phyloP scores from a whole-genome alignment of 441 rosid genomes.

The Geranium incanum region DNA sequence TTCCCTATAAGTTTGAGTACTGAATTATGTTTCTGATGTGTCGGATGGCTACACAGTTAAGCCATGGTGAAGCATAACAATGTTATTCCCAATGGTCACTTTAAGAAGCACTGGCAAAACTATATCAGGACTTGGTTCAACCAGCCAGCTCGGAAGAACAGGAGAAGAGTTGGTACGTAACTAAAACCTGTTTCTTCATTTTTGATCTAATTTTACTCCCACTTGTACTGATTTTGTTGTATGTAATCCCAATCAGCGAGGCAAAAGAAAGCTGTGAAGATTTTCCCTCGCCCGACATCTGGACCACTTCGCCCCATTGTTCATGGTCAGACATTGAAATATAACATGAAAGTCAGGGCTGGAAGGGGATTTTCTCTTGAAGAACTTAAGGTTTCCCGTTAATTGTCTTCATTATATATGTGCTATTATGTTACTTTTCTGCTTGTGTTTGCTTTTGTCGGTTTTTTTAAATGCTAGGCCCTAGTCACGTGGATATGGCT shows the following conservation, averaged over 20 bases:
- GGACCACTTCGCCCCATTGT: constrained; percentile 81
- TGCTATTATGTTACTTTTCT: neutral
- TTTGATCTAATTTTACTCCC: neutral
- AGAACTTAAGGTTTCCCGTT: constrained; percentile 57
- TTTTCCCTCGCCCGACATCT: constrained; percentile 74
- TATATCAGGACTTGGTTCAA: constrained; percentile 81
- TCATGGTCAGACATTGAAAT: constrained; percentile 76
- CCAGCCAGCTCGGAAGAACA: constrained; percentile 71
- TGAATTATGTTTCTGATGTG: neutral
- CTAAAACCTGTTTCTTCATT: neutral
- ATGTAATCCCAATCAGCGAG: constrained; percentile 39
- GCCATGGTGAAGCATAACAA: constrained; percentile 71
- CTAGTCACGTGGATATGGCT: no score
- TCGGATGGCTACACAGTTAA: constrained; percentile 22
- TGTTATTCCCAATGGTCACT: constrained; percentile 65
- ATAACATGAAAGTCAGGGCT: constrained; percentile 78
- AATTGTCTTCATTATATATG: neutral
- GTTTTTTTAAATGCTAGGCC: neutral
- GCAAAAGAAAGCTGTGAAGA: constrained; percentile 80
- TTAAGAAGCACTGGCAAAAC: constrained; percentile 85
- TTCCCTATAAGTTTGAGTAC: neutral
- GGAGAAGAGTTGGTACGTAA: constrained; percentile 59
- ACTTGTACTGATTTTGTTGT: neutral
- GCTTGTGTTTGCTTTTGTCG: no score
- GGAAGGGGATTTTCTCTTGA: constrained; percentile 30